A percentile compares a stretch with the other conserved stretches of the same genome.
These are phyloP conservation scores for Diaporthe capsici DNA, from an alignment of 2,329 filamentous ascomycete species.

Conservation along the genomic window DNA sequence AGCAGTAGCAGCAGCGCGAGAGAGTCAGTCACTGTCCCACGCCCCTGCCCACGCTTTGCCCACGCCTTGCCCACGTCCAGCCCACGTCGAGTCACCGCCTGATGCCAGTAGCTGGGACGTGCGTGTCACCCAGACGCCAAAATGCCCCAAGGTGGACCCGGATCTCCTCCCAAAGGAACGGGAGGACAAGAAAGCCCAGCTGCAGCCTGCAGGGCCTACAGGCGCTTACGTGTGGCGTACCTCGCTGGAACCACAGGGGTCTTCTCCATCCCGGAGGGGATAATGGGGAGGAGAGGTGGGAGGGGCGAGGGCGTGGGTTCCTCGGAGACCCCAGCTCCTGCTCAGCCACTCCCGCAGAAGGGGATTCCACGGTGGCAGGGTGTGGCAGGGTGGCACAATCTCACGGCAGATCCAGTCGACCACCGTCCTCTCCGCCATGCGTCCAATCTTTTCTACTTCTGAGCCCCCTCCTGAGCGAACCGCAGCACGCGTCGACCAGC, in stretches of 20 bases:
- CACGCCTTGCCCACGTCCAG: too few relatives aligned
- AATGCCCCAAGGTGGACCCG: conserved; percentile 16
- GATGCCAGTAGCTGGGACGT: conserved; percentile 21
- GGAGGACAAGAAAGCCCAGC: conserved; percentile 2
- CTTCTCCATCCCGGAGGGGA: conserved; percentile 16
- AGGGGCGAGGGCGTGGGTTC: conserved; percentile 1
- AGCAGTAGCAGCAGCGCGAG: not conserved
- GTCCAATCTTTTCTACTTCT: conserved; percentile 27
- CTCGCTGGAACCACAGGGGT: conserved; percentile 12
- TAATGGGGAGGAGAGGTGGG: not conserved
- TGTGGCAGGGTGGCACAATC: conserved; percentile 24
- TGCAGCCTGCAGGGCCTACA: conserved; percentile 16
- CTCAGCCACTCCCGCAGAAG: conserved; percentile 21
- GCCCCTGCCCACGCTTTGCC: not conserved
- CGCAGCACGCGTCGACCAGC: conserved; percentile 25
- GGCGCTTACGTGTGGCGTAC: conserved; percentile 33
- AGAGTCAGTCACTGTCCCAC: conserved; percentile 26
- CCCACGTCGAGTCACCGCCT: conserved; percentile 18
- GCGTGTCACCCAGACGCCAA: conserved; percentile 6
- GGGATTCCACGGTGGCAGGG: not conserved
- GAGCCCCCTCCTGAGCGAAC: conserved; percentile 26
- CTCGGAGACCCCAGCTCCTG: conserved; percentile 20
- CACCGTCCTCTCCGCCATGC: conserved; percentile 11
- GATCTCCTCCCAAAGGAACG: not conserved
- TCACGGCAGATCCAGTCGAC: conserved; percentile 28